phyloP scores from a whole-genome alignment of 1,284 basidiomycete genomes.

The Gymnopus androsaceus region DNA sequence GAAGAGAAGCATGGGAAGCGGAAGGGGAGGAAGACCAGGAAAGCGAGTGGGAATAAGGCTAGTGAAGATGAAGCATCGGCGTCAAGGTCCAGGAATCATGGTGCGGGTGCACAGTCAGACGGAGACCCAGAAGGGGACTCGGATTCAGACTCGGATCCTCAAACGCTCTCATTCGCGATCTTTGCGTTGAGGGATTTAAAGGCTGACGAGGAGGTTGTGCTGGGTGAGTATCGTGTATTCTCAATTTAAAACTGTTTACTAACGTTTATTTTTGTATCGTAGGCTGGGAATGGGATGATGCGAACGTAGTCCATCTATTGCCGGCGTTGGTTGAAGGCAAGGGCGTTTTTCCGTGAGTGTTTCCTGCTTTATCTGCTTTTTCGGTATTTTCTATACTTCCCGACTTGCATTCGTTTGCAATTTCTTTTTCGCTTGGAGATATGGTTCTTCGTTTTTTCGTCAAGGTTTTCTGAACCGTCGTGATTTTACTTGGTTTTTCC shows the following conservation, averaged over 20 bases:
- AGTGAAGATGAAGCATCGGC: conserved; percentile 22
- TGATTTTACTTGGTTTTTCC: neutral
- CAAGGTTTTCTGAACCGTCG: too few species aligned
- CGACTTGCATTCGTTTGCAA: too few species aligned
- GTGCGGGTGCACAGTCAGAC: conserved; percentile 19
- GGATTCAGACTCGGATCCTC: neutral
- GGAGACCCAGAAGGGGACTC: conserved; percentile 4
- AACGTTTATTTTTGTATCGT: too few species aligned
- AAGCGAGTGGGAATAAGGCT: too few species aligned
- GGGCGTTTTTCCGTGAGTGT: conserved; percentile 56
- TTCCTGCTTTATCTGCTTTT: too few species aligned
- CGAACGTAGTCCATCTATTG: conserved; percentile 82
- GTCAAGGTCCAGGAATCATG: conserved; percentile 13
- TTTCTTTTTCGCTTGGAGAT: too few species aligned
- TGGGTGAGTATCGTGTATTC: too few species aligned
- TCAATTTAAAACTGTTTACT: too few species aligned
- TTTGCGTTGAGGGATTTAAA: conserved; percentile 82
- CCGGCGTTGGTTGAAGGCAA: conserved; percentile 68
- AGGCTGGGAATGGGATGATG: conserved; percentile 99
- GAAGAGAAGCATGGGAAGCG: too few species aligned
- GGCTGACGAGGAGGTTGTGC: conserved; percentile 83
- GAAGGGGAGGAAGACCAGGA: too few species aligned
- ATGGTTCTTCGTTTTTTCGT: too few species aligned
- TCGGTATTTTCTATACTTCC: too few species aligned
- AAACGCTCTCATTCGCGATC: conserved; percentile 72